Evolutionary conservation across 352 stramenopile species (phyloP).

Genomic region (Pythium folliculosum): DNA sequence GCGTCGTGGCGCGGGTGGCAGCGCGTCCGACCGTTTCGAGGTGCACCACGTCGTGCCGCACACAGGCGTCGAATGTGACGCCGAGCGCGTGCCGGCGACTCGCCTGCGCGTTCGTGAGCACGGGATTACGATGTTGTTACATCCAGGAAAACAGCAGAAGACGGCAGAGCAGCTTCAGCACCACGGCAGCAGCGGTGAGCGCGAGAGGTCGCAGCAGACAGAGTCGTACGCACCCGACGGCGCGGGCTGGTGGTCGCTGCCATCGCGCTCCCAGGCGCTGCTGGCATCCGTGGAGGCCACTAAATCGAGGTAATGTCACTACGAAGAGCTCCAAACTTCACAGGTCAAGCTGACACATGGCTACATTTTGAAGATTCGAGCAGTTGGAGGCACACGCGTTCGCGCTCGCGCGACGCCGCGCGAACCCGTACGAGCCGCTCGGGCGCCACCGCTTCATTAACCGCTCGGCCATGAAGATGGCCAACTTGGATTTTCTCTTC

Average conservation of each 20-base stretch:
- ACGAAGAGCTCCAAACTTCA: background rate
- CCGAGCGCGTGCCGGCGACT: background rate
- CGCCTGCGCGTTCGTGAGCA: constrained; percentile 8
- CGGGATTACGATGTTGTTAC: constrained; percentile 16
- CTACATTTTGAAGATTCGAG: constrained; percentile 42
- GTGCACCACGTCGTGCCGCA: constrained; percentile 23
- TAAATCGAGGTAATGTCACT: constrained; percentile 29
- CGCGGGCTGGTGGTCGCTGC: background rate
- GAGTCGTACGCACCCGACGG: background rate
- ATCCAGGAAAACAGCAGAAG: constrained; percentile 1
- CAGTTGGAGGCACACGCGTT: constrained; percentile 39
- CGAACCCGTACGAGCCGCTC: constrained; percentile 63
- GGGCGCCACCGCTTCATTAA: constrained; percentile 72
- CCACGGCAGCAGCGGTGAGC: background rate
- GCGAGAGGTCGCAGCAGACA: background rate
- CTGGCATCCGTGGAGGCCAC: constrained; percentile 8
- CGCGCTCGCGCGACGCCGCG: constrained; percentile 36
- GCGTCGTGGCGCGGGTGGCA: background rate
- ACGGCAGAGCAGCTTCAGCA: background rate
- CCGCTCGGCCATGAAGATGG: constrained; percentile 82
- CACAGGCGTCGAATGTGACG: constrained; percentile 3
- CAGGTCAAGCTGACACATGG: constrained; percentile 16
- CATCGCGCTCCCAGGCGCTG: constrained; percentile 18
- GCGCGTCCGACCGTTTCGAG: background rate
- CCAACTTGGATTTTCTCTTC: constrained; percentile 71